phyloP scores from a whole-genome alignment of 1,284 basidiomycete genomes.

The Puccinia brachypodii region DNA sequence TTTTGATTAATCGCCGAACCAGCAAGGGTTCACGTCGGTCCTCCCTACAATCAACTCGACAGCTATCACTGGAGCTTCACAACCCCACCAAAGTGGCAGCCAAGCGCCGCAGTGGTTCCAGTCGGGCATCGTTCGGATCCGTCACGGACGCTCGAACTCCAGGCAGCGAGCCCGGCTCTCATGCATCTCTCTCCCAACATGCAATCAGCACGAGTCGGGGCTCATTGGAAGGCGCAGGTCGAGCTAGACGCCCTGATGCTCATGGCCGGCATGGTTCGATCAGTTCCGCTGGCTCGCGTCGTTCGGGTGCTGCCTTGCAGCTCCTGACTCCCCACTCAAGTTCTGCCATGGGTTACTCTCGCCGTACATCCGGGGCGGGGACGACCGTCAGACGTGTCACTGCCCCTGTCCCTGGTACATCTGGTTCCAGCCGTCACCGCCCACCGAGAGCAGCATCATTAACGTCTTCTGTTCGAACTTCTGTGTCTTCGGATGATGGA shows the following conservation, averaged over 20 bases:
- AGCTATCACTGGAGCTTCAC: constrained; percentile 31
- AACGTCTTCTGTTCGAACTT: constrained; percentile 40
- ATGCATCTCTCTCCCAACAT: constrained; percentile 13
- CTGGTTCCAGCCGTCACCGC: constrained; percentile 25
- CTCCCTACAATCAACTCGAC: constrained; percentile 16
- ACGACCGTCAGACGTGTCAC: constrained; percentile 41
- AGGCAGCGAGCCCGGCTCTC: constrained; percentile 26
- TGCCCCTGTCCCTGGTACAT: neutral
- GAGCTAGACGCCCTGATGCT: neutral
- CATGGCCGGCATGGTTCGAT: constrained; percentile 34
- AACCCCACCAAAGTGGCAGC: neutral
- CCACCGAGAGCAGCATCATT: constrained; percentile 1
- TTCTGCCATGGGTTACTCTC: constrained; percentile 20
- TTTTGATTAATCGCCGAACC: constrained; percentile 16
- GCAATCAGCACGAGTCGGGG: neutral
- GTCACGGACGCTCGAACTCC: constrained; percentile 24
- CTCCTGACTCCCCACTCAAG: constrained; percentile 11
- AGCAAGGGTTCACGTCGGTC: constrained; percentile 43
- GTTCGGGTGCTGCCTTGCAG: constrained; percentile 22
- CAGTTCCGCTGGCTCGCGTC: constrained; percentile 34
- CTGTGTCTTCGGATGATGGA: constrained; percentile 44
- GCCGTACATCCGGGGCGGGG: constrained; percentile 28
- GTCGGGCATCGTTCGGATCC: constrained; percentile 37
- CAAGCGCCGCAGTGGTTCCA: constrained; percentile 39
- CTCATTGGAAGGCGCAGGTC: constrained; percentile 5